These are phyloP conservation scores for Schizopora paradoxa DNA, from an alignment of 1,284 basidiomycete species.

Conservation along the genomic window DNA sequence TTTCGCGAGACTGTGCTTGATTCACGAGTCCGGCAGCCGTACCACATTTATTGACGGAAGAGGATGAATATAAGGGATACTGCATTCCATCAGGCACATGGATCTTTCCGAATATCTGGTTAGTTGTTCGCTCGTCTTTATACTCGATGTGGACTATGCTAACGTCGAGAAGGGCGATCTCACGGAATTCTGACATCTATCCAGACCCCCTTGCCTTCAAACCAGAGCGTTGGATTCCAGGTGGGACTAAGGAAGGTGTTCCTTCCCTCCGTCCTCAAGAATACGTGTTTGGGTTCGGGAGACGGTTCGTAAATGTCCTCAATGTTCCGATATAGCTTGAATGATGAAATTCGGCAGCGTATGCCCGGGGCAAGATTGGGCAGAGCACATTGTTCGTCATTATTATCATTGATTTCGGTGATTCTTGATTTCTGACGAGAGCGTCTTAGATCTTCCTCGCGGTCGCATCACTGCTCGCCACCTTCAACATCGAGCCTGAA, in stretches of 20 bases:
- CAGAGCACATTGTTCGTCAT: background rate
- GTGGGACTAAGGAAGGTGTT: too few relatives aligned
- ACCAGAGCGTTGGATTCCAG: too few relatives aligned
- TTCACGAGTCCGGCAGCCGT: slow-evolving; percentile 18
- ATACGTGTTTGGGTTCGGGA: slow-evolving; percentile 14
- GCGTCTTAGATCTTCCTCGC: background rate
- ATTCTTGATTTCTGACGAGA: background rate
- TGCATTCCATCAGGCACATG: slow-evolving; percentile 15
- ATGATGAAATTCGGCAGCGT: slow-evolving; percentile 1
- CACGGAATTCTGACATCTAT: background rate
- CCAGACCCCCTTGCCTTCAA: background rate
- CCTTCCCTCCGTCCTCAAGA: too few relatives aligned
- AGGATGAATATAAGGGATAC: slow-evolving; percentile 17
- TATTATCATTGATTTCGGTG: too few relatives aligned
- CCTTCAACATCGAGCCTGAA: slow-evolving; percentile 3
- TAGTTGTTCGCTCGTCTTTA: too few relatives aligned
- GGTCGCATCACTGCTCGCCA: slow-evolving; percentile 1
- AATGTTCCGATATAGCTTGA: too few relatives aligned
- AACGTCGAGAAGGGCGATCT: slow-evolving; percentile 1
- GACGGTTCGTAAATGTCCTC: too few relatives aligned
- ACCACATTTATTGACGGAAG: slow-evolving; percentile 24
- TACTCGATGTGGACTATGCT: too few relatives aligned
- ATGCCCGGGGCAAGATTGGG: slow-evolving; percentile 15
- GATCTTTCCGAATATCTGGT: slow-evolving; percentile 17
- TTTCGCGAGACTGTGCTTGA: too few relatives aligned